Conservation (phyloP, 78 protist species). For the Diacronema lutheri region DNA sequence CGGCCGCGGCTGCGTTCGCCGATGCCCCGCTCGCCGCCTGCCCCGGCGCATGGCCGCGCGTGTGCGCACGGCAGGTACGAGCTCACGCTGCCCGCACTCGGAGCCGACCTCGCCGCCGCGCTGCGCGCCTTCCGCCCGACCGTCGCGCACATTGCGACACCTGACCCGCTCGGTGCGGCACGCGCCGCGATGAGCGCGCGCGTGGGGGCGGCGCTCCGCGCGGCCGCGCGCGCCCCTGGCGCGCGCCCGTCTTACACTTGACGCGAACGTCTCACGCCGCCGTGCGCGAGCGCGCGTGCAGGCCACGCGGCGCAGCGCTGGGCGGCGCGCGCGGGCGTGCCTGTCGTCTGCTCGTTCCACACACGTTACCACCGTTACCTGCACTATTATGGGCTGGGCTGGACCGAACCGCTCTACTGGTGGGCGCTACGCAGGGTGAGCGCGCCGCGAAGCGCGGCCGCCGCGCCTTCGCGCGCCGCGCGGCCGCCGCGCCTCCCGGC, state of each 20-base stretch:
- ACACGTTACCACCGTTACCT: constrained; percentile 24
- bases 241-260: no score
- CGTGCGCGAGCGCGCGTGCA: no score
- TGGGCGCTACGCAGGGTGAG: neutral
- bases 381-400: neutral
- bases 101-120: neutral
- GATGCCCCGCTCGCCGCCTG: no score
- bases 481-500: no score
- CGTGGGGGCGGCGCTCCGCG: no score
- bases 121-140: constrained; percentile 17
- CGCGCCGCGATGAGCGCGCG: neutral
- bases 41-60: no score
- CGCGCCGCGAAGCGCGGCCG: no score
- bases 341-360: constrained; percentile 29
- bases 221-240: no score
- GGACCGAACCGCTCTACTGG: constrained; percentile 8
- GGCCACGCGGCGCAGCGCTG: no score
- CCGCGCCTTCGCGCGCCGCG: no score
- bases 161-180: constrained; percentile 16
- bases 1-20: no score
- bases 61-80: neutral
- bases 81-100: neutral
- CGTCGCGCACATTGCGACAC: constrained; percentile 28
- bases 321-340: neutral
- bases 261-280: no score